These are phyloP conservation scores for Lactarius sp. DNA, from an alignment of 768 basidiomycete species.

Conservation along the genomic window DNA sequence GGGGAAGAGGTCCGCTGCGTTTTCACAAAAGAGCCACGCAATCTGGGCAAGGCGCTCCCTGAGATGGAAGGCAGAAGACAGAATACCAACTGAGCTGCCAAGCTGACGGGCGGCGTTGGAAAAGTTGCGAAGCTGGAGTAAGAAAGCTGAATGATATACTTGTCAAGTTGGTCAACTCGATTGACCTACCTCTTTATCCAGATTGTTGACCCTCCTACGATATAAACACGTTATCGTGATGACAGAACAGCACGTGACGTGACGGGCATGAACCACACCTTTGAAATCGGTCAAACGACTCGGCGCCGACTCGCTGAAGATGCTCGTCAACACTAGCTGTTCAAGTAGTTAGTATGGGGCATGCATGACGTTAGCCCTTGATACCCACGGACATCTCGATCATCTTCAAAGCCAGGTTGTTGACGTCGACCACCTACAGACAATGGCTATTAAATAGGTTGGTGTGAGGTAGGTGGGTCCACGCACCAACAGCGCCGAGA, in stretches of 20 bases:
- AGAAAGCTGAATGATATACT: constrained; percentile 1
- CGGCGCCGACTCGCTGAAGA: constrained; percentile 61
- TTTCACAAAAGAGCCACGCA: constrained; percentile 66
- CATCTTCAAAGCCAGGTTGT: constrained; percentile 54
- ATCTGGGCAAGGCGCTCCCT: constrained; percentile 65
- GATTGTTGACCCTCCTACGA: constrained; percentile 49
- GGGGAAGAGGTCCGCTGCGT: constrained; percentile 73
- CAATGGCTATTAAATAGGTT: not conserved
- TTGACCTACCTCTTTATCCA: constrained; percentile 56
- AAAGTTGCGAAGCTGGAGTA: constrained; percentile 62
- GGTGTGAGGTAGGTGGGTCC: not conserved
- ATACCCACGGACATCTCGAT: constrained; percentile 60
- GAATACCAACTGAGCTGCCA: constrained; percentile 71
- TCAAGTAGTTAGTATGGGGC: not conserved
- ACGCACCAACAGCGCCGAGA: constrained; percentile 34
- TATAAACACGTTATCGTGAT: constrained; percentile 12
- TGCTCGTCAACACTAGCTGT: constrained; percentile 65
- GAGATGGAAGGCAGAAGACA: constrained; percentile 68
- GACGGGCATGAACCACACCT: constrained; percentile 37
- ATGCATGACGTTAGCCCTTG: not conserved
- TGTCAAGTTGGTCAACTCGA: not conserved
- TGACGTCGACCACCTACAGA: constrained; percentile 28
- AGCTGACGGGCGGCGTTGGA: constrained; percentile 72
- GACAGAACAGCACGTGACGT: not conserved
- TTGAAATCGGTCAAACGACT: constrained; percentile 58